phyloP scores from a whole-genome alignment of 1,139 yeast species.

The Taiozyma sp. region DNA sequence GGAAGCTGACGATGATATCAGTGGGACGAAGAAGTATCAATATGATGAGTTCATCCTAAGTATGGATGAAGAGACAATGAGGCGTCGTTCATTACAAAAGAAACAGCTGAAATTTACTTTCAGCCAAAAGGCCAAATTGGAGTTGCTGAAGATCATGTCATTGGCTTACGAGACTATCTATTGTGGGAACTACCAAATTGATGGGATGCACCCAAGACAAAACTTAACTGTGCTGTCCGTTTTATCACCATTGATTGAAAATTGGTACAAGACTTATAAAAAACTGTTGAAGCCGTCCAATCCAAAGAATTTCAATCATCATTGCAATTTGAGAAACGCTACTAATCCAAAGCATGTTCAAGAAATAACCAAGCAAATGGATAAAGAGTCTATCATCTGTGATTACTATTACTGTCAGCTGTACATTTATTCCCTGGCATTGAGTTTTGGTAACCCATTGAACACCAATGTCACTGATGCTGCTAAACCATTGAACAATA shows the following conservation, averaged over 20 bases:
- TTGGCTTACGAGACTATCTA: slow-evolving; percentile 83
- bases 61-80: slow-evolving; percentile 27
- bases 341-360: slow-evolving; percentile 29
- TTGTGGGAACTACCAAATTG: slow-evolving; percentile 41
- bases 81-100: slow-evolving; percentile 20
- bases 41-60: slow-evolving; percentile 28
- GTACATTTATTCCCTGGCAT: slow-evolving; percentile 78
- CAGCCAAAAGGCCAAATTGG: slow-evolving; percentile 76
- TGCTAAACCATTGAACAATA: slow-evolving; percentile 24
- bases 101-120: slow-evolving; percentile 43
- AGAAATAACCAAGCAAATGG: slow-evolving; percentile 42
- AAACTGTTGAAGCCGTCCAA: slow-evolving; percentile 48
- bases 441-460: slow-evolving; percentile 42
- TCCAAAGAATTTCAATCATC: slow-evolving; percentile 26
- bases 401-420: slow-evolving; percentile 83
- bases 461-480: slow-evolving; percentile 21
- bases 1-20: slow-evolving; percentile 34
- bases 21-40: slow-evolving; percentile 17
- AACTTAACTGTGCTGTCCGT: slow-evolving; percentile 69
- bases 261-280: slow-evolving; percentile 69
- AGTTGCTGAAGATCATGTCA: slow-evolving; percentile 71
- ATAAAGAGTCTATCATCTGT: slow-evolving; percentile 68
- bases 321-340: slow-evolving; percentile 21
- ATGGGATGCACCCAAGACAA: slow-evolving; percentile 54
- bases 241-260: slow-evolving; percentile 69